A percentile compares a stretch with the other conserved stretches of the same genome.
These are phyloP conservation scores for Penicillium soppii DNA, from an alignment of 495 filamentous ascomycete species.

Conservation along the genomic window DNA sequence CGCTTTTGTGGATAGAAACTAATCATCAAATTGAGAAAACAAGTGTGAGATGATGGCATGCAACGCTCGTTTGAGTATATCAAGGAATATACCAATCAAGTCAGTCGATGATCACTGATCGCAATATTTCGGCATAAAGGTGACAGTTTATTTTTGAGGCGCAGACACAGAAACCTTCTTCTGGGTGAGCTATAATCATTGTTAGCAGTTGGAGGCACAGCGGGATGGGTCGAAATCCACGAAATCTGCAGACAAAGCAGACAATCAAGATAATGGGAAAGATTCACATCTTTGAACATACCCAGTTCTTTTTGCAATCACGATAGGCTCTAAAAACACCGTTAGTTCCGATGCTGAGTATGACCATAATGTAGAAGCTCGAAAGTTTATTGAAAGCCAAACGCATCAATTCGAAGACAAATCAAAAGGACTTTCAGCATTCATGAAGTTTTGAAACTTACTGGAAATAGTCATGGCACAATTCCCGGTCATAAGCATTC, in stretches of 20 bases:
- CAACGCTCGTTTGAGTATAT: no score
- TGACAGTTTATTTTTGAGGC: no score
- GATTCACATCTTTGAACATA: conserved; percentile 44
- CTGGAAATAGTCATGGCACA: conserved; percentile 95
- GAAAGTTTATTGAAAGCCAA: background rate
- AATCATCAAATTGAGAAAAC: no score
- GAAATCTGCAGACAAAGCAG: background rate
- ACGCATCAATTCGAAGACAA: background rate
- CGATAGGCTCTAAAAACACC: conserved; percentile 69
- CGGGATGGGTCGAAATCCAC: background rate
- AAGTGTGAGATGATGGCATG: no score
- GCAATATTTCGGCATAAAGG: no score
- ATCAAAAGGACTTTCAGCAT: background rate
- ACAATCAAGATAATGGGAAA: background rate
- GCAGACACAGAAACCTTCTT: conserved; percentile 13
- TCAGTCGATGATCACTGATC: no score
- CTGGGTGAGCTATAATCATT: conserved; percentile 17
- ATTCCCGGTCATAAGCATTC: conserved; percentile 78
- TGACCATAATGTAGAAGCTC: background rate
- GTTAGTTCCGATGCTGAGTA: background rate
- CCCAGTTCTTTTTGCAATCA: conserved; percentile 93
- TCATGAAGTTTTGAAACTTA: conserved; percentile 31
- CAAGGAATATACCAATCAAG: no score
- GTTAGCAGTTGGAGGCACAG: conserved; percentile 4
- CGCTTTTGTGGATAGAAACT: no score